Percentiles rank a stretch among this genome's conserved stretches.
phyloP scores from a whole-genome alignment of 2,329 filamentous ascomycete genomes.

The Teratosphaeria epicoccoides region DNA sequence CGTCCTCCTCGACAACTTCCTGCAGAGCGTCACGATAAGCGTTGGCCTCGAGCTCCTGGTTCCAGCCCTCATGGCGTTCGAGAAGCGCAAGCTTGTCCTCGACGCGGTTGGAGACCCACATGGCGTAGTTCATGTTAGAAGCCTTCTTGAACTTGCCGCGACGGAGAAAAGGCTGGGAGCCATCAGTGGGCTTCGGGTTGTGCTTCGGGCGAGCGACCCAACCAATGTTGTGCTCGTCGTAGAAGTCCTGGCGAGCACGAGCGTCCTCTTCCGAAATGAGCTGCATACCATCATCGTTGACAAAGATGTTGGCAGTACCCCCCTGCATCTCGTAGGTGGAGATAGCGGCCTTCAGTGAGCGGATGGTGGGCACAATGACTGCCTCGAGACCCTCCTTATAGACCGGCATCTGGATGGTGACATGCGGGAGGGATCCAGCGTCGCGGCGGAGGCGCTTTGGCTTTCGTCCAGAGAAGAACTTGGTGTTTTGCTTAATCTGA shows the following conservation, averaged over 20 bases:
- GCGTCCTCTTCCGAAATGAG: slow-evolving; percentile 41
- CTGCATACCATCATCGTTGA: slow-evolving; percentile 61
- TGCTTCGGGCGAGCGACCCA: slow-evolving; percentile 41
- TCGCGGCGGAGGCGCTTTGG: slow-evolving; percentile 31
- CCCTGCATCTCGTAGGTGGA: slow-evolving; percentile 45
- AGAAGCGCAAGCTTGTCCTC: slow-evolving; percentile 56
- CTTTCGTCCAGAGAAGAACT: slow-evolving; percentile 35
- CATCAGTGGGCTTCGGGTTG: slow-evolving; percentile 42
- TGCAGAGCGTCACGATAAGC: slow-evolving; percentile 56
- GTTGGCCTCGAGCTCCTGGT: slow-evolving; percentile 54
- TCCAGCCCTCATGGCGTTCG: slow-evolving; percentile 52
- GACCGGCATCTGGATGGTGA: slow-evolving; percentile 44
- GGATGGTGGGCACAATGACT: slow-evolving; percentile 30
- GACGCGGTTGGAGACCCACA: slow-evolving; percentile 53
- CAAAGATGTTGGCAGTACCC: slow-evolving; percentile 56
- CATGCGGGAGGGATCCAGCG: slow-evolving; percentile 32
- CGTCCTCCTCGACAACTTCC: slow-evolving; percentile 52
- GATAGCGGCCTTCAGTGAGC: slow-evolving; percentile 34
- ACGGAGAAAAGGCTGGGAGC: slow-evolving; percentile 40
- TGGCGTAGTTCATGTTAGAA: slow-evolving; percentile 62
- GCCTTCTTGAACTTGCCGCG: slow-evolving; percentile 63
- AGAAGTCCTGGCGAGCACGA: slow-evolving; percentile 36
- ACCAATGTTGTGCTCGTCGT: slow-evolving; percentile 40
- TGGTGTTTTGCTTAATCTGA: slow-evolving; percentile 35
- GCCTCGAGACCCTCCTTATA: slow-evolving; percentile 33